These are phyloP conservation scores for Urtica urens DNA, from an alignment of 306 rosid species.

Conservation along the genomic window DNA sequence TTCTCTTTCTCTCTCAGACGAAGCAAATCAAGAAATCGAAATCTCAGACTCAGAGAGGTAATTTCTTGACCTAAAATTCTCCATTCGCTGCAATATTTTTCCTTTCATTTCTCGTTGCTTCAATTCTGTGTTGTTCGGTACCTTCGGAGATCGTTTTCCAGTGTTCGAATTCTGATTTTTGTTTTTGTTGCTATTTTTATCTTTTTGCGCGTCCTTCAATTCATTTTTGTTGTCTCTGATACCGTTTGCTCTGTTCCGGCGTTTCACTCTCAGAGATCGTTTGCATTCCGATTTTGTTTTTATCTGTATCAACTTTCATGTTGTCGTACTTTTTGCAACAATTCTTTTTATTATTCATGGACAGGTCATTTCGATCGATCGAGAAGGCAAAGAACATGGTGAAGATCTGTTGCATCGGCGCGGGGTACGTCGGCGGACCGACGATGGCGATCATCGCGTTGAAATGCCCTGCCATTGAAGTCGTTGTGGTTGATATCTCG, in stretches of 20 bases:
- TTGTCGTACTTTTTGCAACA: conserved; percentile 2
- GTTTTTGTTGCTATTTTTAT: not conserved
- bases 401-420: conserved; percentile 99
- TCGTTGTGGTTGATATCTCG: conserved; percentile 86
- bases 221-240: conserved; percentile 1
- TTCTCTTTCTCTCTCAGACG: conserved; percentile 2
- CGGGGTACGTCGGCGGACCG: conserved; percentile 98
- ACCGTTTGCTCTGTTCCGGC: conserved; percentile 39
- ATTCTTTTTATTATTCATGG: conserved; percentile 7
- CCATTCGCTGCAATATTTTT: not conserved
- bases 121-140: not conserved
- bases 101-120: not conserved
- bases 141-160: not conserved
- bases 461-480: conserved; percentile 77
- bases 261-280: too few relatives aligned
- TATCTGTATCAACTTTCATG: not conserved
- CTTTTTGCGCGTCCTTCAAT: not conserved
- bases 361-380: conserved; percentile 31
- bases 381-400: conserved; percentile 56
- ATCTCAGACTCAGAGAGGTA: conserved; percentile 1
- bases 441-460: conserved; percentile 98
- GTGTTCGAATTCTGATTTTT: not conserved
- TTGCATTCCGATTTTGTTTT: too few relatives aligned
- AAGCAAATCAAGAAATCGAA: not conserved
- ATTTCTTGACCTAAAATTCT: not conserved